These are phyloP conservation scores for Bruguiera hainesii DNA, from an alignment of 441 rosid genomes.

Conservation along the genomic window DNA sequence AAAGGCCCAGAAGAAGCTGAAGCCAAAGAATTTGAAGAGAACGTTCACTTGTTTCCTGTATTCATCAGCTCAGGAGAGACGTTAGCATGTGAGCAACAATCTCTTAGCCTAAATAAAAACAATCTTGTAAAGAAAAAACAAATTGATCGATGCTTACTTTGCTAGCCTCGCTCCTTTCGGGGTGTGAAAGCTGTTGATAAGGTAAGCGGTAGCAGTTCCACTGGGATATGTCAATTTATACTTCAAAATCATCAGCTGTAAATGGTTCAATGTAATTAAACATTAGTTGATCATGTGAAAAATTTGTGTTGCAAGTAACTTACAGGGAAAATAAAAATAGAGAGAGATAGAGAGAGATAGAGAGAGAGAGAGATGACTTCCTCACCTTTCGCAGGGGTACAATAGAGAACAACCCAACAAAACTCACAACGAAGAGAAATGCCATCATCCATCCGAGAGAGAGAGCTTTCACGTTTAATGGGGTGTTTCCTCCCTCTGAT, in stretches of 20 bases:
- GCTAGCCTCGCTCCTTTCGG: slow-evolving; percentile 91
- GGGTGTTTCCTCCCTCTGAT: slow-evolving; percentile 49
- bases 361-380: too few relatives aligned
- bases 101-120: too few relatives aligned
- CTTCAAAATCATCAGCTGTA: slow-evolving; percentile 73
- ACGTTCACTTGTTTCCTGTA: slow-evolving; percentile 74
- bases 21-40: slow-evolving; percentile 52
- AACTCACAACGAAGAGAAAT: slow-evolving; percentile 78
- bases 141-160: slow-evolving; percentile 36
- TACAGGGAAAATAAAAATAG: not conserved
- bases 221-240: slow-evolving; percentile 85
- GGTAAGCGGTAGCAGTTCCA: slow-evolving; percentile 90
- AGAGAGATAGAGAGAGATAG: too few relatives aligned
- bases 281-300: not conserved
- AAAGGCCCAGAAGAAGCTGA: slow-evolving; percentile 64
- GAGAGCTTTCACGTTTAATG: slow-evolving; percentile 52
- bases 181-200: slow-evolving; percentile 92
- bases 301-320: not conserved
- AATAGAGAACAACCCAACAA: slow-evolving; percentile 80
- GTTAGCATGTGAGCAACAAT: too few relatives aligned
- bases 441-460: slow-evolving; percentile 72
- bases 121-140: too few relatives aligned
- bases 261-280: not conserved
- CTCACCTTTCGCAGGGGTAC: slow-evolving; percentile 72
- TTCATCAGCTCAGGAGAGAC: not conserved